Base-by-base conservation (phyloP, 2,329 filamentous ascomycete genomes). In the Zalaria sp. region DNA sequence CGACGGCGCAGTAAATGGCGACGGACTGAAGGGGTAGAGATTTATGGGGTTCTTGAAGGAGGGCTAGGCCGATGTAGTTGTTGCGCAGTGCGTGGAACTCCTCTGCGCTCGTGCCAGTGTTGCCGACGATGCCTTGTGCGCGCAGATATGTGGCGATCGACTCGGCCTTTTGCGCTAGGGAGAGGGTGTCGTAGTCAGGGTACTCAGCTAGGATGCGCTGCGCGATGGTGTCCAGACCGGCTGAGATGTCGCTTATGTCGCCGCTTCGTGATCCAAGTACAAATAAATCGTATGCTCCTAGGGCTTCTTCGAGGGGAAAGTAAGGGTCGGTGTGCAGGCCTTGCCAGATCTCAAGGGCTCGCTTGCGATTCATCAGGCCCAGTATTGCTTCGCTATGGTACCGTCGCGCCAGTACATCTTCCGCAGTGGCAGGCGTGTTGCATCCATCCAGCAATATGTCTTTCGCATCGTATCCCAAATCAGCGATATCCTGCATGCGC, bases 221-320 rank as follows among this genome's bases (percentile, higher is more conserved):
- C 2, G 79, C 76, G 31, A 85, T 68, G 1, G 65, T 58, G 57
- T 91, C 79, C 25, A 96, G 66, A 34, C 77, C 65, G n/a, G 60
- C 56, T 7, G 73, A 49, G 31, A 69, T 58, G 36, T 86, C 77
- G 43, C 82, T 72, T 40, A 89, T 62, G 55, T 93, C 86, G n/a
- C 42, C 43, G 27, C 71, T 68, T 11, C 77, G 72, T 42, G 81
- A 80, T 49, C 81, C 77, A 27, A 89, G 66, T 37, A 93, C 77
- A 60, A 96, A 96, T 61, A 96, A 73, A 59, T 96, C 91, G 58
- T 93, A 93, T 9, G 81, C 82, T 18, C 79, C 82, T 10, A 96
- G 65, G 1, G 81, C 81, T 43, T 74, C 72, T 57, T 94, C 88
- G 18, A 94, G 67, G 5, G 74, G 58, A 25, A 77, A 65, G 41